Evolutionary conservation across 176 grass and related monocot genomes (phyloP).

Genomic region (Carex kokanica): DNA sequence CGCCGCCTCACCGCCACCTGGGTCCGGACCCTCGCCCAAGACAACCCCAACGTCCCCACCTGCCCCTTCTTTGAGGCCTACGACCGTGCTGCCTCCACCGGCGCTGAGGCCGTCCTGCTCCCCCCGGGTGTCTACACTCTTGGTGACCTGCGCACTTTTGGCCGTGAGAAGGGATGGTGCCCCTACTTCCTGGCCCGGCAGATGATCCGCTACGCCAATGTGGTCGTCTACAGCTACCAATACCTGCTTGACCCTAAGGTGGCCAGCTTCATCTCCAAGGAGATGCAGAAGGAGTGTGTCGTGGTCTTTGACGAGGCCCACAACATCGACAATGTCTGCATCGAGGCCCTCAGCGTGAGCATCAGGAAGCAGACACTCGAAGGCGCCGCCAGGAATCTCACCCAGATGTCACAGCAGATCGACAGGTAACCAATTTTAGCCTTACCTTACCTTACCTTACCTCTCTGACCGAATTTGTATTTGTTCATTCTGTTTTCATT

Average conservation of each 20-base stretch:
- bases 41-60: constrained; percentile 42
- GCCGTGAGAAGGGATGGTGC: constrained; percentile 64
- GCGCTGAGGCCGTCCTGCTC: constrained; percentile 50
- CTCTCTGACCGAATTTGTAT: too few species aligned
- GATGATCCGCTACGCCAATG: constrained; percentile 80
- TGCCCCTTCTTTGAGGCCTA: constrained; percentile 81
- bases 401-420: constrained; percentile 70
- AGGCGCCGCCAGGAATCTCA: constrained; percentile 61
- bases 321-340: constrained; percentile 96
- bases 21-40: constrained; percentile 64
- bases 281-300: constrained; percentile 96
- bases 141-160: constrained; percentile 58
- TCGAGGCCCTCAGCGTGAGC: constrained; percentile 80
- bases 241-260: constrained; percentile 95
- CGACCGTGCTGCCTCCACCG: constrained; percentile 52
- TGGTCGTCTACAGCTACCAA: constrained; percentile 95
- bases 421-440: constrained; percentile 45
- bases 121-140: constrained; percentile 81
- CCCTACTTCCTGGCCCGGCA: constrained; percentile 91
- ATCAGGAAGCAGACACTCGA: constrained; percentile 83
- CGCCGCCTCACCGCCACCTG: constrained; percentile 81
- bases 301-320: constrained; percentile 94
- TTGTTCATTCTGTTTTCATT: too few species aligned
- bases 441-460: neutral
- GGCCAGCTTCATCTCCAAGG: constrained; percentile 68